phyloP scores from a whole-genome alignment of 768 basidiomycete species.

The Rubroboletus satanas region DNA sequence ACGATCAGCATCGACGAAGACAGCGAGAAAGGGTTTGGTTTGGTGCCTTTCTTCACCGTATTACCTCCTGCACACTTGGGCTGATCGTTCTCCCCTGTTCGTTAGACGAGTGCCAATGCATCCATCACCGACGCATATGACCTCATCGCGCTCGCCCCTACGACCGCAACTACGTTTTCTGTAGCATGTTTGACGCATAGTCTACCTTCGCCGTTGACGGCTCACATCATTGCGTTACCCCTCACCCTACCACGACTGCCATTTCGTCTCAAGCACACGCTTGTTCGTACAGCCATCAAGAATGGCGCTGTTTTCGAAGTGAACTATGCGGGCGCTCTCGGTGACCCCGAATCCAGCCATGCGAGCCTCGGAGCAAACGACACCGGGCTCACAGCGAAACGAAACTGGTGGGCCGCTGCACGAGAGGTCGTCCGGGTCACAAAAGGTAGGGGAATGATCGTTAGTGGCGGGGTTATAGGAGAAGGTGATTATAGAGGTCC shows the following conservation, averaged over 20 bases:
- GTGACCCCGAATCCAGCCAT: conserved; percentile 48
- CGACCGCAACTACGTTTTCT: conserved; percentile 68
- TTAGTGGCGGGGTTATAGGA: conserved; percentile 64
- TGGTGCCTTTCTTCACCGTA: conserved; percentile 44
- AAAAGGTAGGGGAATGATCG: conserved; percentile 71
- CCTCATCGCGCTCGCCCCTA: conserved; percentile 71
- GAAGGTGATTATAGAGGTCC: conserved; percentile 67
- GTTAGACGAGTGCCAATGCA: conserved; percentile 68
- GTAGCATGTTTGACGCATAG: conserved; percentile 79
- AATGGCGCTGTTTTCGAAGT: conserved; percentile 85
- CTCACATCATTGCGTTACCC: conserved; percentile 78
- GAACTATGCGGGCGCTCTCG: conserved; percentile 69
- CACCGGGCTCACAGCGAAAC: conserved; percentile 51
- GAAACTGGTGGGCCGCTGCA: conserved; percentile 83
- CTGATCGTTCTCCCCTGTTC: neutral
- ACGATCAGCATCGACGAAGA: conserved; percentile 80
- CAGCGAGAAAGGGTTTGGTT: conserved; percentile 81
- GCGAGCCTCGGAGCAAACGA: conserved; percentile 48
- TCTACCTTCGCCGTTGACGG: conserved; percentile 68
- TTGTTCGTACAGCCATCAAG: conserved; percentile 74
- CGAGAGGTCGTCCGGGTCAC: conserved; percentile 76
- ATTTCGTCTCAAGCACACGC: conserved; percentile 79
- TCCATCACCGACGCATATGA: conserved; percentile 65
- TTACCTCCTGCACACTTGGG: neutral
- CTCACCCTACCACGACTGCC: conserved; percentile 74